Evolutionary conservation across 208 protist species (phyloP).

Genomic region (Phytomonas sp.): DNA sequence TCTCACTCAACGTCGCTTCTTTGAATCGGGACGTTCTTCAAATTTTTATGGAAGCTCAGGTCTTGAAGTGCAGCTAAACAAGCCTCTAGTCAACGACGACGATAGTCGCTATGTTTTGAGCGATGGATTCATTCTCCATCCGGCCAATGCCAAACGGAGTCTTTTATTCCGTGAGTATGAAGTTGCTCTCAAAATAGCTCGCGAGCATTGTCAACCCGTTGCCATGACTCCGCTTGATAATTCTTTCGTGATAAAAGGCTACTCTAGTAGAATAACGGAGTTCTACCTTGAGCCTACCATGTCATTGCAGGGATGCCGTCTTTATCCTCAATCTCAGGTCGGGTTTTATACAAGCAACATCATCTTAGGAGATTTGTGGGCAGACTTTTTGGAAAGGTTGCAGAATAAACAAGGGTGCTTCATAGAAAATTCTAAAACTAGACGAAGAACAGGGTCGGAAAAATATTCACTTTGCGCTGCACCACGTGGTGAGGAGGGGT

Average conservation of each 20-base stretch:
- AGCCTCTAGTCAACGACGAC: not conserved
- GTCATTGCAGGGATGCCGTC: not conserved
- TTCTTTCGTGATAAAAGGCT: not conserved
- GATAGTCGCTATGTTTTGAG: not conserved
- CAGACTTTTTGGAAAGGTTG: not conserved
- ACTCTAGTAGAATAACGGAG: not conserved
- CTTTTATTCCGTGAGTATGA: not conserved
- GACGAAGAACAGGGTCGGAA: not conserved
- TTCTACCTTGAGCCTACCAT: not conserved
- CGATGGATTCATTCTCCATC: not conserved
- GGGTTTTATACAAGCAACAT: not conserved
- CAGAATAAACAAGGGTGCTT: not conserved
- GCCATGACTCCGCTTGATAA: not conserved
- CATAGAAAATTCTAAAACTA: not conserved
- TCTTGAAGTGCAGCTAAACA: not conserved
- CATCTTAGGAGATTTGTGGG: not conserved
- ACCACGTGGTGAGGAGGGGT: not conserved
- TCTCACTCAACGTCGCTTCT: not conserved
- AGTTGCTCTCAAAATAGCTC: not conserved
- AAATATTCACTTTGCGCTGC: not conserved
- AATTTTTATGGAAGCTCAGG: not conserved
- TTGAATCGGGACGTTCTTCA: not conserved
- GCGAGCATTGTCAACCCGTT: not conserved
- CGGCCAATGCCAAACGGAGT: not conserved
- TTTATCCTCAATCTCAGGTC: not conserved